Conservation (phyloP, 345 rosid genomes). For the Eucalyptus curtisii region DNA sequence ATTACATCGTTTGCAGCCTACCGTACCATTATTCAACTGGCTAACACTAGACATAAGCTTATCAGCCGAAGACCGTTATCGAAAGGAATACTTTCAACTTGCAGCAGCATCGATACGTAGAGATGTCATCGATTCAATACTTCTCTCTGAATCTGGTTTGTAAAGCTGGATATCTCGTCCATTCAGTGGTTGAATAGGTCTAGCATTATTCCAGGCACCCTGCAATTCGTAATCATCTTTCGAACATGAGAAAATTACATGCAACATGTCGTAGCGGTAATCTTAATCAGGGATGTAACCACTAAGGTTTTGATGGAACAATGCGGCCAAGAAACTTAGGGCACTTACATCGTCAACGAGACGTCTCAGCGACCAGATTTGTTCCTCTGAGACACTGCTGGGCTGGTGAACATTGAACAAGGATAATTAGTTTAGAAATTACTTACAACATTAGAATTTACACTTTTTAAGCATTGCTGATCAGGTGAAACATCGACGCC, state of each 20-base stretch:
- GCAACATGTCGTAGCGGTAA: neutral
- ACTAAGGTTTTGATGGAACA: neutral
- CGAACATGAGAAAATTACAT: neutral
- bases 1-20: neutral
- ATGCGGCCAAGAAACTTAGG: neutral
- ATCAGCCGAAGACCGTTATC: neutral
- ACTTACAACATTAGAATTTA: neutral
- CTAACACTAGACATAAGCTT: neutral
- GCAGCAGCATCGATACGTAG: neutral
- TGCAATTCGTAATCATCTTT: conserved; percentile 1
- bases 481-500: conserved; percentile 1
- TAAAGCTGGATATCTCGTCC: conserved; percentile 1
- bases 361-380: conserved; percentile 17
- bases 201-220: conserved; percentile 33
- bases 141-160: neutral
- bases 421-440: neutral
- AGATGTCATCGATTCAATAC: neutral
- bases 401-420: neutral
- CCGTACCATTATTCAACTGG: neutral
- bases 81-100: neutral
- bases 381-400: conserved; percentile 9
- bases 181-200: conserved; percentile 36
- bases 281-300: neutral
- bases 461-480: neutral
- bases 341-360: neutral